Evolutionary conservation across 371 early-diverging fungal genomes (phyloP), one percentile per base, ranked within the genome.

Genomic region (Blyttiomyces sp.): DNA sequence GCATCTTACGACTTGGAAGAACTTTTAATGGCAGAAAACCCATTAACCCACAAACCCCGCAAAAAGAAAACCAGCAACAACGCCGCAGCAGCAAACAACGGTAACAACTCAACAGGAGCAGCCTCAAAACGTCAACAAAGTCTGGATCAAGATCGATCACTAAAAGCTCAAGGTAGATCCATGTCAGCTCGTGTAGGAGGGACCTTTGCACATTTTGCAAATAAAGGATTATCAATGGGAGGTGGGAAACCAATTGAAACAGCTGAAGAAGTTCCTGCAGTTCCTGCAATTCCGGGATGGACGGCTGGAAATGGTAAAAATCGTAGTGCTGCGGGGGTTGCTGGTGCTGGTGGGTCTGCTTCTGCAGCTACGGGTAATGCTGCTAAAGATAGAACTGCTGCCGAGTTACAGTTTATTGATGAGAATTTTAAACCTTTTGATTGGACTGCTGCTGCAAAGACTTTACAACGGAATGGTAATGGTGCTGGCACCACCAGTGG

Each of bases 1-100:
- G 55, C 54, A 4, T 90, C 91, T 2, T 88, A 91, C 70, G 96
- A 95, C 58, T 70, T 95, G 26, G 95, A 95, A 56, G 95, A 96
- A 54, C 75, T 94, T 33, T 69, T 94, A 31, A 72, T 94, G 33
- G 95, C 94, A 62, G 90, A 92, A 19, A 88, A 90, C 51, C 88
- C 91, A 3, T 74, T 94, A 30, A 74, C 52, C 28, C 68, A 62
- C 50, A 64, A 66, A 36, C 75, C 80, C 27, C 64, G 76, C 11
- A 73, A 74, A 27, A 70, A 73, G 65, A 74, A 13, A 70, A n/a
- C 23, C 51, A 9, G 39, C 49, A 49, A 49, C 31, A 24, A 24
- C 13, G 39, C 39, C 39, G 13, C 11, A n/a, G 39, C 39, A 39
- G 39, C 39, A 39, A 39, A 13, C 13, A n/a, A 11, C n/a, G 39